These are phyloP conservation scores for Solanum arcanum DNA, from an alignment of 257 asterid genomes.

Conservation along the genomic window DNA sequence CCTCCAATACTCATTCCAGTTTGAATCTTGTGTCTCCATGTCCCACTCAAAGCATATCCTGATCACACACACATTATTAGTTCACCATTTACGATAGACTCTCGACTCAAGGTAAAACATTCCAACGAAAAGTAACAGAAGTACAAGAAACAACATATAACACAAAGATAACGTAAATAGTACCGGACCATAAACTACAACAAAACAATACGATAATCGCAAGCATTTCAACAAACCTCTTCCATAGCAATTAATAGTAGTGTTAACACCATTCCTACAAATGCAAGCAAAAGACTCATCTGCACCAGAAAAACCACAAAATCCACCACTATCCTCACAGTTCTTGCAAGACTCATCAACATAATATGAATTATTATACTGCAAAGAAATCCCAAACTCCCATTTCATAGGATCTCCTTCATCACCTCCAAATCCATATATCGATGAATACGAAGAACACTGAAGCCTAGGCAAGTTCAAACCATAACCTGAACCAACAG, in stretches of 20 bases:
- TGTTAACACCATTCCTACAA: conserved; percentile 43
- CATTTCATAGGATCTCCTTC: conserved; percentile 73
- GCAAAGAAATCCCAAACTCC: conserved; percentile 54
- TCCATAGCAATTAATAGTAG: conserved; percentile 56
- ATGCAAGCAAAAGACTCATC: conserved; percentile 39
- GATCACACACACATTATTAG: conserved; percentile 13
- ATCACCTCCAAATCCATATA: conserved; percentile 62
- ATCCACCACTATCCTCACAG: conserved; percentile 64
- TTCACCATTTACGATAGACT: not conserved
- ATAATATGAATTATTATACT: conserved; percentile 22
- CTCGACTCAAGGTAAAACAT: not conserved
- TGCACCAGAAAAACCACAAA: conserved; percentile 48
- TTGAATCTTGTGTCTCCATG: conserved; percentile 38
- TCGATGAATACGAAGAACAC: conserved; percentile 51
- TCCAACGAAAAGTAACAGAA: not conserved
- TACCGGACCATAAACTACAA: not conserved
- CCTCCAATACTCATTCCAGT: conserved; percentile 36
- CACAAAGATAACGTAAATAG: not conserved
- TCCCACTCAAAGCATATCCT: conserved; percentile 44
- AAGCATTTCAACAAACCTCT: conserved; percentile 25
- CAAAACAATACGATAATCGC: not conserved
- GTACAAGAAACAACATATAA: not conserved
- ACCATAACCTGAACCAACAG: conserved; percentile 27
- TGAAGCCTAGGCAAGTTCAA: conserved; percentile 69
- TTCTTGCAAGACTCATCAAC: conserved; percentile 30